Base-by-base conservation (phyloP, 2,329 filamentous ascomycete species). In the Neoascochyta sp. region DNA sequence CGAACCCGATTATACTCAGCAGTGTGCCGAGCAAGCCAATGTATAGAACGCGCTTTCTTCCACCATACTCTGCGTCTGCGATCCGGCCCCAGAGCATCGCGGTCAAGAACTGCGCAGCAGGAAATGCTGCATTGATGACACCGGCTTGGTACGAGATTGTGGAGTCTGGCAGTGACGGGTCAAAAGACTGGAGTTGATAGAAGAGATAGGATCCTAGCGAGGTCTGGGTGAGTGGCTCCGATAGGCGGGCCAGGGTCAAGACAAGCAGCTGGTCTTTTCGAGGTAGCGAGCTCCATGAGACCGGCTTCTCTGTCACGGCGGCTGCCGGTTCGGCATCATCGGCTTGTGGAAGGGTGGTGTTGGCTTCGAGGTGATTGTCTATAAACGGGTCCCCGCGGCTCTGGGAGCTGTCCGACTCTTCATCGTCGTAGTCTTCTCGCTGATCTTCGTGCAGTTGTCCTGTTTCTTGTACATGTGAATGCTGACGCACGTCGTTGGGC, bases 111-210 rank as follows among this genome's bases (percentile, higher is more conserved):
- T 95, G 87, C 0, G 83, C 81, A 0, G 80, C 82, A 0, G 84
- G 89, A 55, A 94, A 94, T 21, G 80, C 80, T 9, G 83, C 86
- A 26, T 85, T 79, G 14, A 94, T 68, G 3, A 93, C 66, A 21
- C 87, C 87, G 1, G 84, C 83, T 57, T 92, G 86, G 12, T 74
- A 72, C 0, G 87, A 78, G 44, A 94, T 88, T 2, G 75, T 78
- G 2, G 72, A 72, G 31, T 80, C 74, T 3, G 74, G 65, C 12
- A 73, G 59, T 13, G 63, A 69, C 3, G 70, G 70, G 14, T 84
- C 72, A 48, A 94, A 90, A 36, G 81, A 90, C 47, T 78, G 80
- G n/a, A 95, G 75, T 60, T 92, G 86, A 62, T 90, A 93, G 64
- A 86, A 93, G 70, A 93, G 80, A 62, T 93, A 93, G 2, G 83